Evolutionary conservation across 305 asterid genomes (phyloP).

Genomic region (Fraxinus sp.): DNA sequence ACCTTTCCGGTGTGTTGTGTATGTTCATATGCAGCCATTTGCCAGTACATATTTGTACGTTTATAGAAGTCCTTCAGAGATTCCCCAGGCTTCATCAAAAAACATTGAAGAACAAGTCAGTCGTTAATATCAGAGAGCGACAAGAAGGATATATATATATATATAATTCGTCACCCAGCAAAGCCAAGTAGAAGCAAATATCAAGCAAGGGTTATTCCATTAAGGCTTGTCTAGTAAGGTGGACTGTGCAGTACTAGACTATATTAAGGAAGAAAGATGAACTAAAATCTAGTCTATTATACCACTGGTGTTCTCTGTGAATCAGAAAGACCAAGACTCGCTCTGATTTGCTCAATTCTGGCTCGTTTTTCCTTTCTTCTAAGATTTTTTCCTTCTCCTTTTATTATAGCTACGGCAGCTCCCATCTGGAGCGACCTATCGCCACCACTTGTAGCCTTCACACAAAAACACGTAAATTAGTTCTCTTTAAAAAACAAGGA

Average conservation of each 20-base stretch:
- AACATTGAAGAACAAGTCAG: constrained; percentile 23
- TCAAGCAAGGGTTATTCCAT: background rate
- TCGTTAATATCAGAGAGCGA: background rate
- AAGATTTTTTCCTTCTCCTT: constrained; percentile 76
- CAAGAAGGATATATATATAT: background rate
- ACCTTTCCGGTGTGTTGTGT: constrained; percentile 99
- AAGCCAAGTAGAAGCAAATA: background rate
- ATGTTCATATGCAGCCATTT: constrained; percentile 97
- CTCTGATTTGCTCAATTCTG: constrained; percentile 93
- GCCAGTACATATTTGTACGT: constrained; percentile 97
- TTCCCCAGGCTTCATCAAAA: constrained; percentile 72
- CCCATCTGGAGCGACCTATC: constrained; percentile 56
- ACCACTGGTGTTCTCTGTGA: constrained; percentile 93
- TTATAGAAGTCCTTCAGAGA: constrained; percentile 82
- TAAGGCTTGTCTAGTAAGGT: background rate
- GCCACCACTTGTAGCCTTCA: constrained; percentile 47
- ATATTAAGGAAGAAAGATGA: background rate
- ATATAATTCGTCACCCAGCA: background rate
- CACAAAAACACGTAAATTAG: constrained; percentile 16
- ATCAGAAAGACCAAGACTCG: constrained; percentile 95
- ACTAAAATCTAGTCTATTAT: constrained; percentile 7
- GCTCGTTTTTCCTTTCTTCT: constrained; percentile 85
- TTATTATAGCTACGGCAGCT: constrained; percentile 84
- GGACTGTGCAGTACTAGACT: background rate
- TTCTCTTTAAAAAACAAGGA: background rate